phyloP scores from a whole-genome alignment of 208 protist species.

The Leishmania major region DNA sequence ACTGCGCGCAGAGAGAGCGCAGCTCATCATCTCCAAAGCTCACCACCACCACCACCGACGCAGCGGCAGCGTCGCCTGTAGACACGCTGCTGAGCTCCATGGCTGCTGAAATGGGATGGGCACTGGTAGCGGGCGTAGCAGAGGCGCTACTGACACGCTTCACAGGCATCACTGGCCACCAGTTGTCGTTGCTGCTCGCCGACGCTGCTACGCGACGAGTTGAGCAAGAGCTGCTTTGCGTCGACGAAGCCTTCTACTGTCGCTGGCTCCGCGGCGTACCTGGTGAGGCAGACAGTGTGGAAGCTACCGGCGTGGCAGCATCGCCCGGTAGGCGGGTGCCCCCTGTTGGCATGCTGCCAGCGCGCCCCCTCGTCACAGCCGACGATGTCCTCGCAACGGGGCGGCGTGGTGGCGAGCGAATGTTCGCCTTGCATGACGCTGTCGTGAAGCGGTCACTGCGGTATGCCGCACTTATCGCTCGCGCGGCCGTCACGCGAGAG shows the following conservation, averaged over 20 bases:
- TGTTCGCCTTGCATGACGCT: constrained; percentile 28
- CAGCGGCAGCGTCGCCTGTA: not conserved
- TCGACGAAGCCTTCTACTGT: constrained; percentile 59
- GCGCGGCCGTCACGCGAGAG: constrained; percentile 18
- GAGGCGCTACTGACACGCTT: constrained; percentile 26
- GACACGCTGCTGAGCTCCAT: constrained; percentile 25
- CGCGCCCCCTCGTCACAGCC: not conserved
- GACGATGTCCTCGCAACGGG: constrained; percentile 29
- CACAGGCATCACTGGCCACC: not conserved
- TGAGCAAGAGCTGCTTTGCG: constrained; percentile 33
- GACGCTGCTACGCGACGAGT: constrained; percentile 34
- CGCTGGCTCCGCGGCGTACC: constrained; percentile 32
- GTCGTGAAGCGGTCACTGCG: constrained; percentile 23
- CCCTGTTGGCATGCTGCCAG: not conserved
- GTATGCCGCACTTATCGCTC: not conserved
- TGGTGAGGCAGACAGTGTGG: not conserved
- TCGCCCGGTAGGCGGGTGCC: not conserved
- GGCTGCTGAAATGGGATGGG: constrained; percentile 22
- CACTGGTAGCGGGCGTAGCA: constrained; percentile 10
- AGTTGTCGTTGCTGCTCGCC: constrained; percentile 21
- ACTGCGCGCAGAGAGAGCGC: not conserved
- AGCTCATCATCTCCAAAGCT: not conserved
- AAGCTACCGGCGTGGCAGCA: not conserved
- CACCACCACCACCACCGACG: not conserved
- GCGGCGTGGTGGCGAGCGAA: constrained; percentile 25